Conservation (phyloP, 805 yeast species). For the Pichia insulana region DNA sequence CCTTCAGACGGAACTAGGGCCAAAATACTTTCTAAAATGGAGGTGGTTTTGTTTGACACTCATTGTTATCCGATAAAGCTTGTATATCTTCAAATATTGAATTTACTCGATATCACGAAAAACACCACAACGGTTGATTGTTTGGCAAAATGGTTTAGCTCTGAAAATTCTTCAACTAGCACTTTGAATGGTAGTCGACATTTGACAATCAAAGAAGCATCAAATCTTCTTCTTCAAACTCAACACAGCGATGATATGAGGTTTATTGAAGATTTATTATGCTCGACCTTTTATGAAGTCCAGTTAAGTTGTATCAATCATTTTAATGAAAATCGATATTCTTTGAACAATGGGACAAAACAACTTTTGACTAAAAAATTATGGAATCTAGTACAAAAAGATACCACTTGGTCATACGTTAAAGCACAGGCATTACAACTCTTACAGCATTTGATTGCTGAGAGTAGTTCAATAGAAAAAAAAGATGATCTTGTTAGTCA, state of each 20-base stretch:
- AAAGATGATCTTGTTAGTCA: slow-evolving; percentile 6
- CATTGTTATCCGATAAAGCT: slow-evolving; percentile 18
- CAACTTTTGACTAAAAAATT: slow-evolving; percentile 7
- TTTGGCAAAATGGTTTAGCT: slow-evolving; percentile 31
- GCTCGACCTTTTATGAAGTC: slow-evolving; percentile 36
- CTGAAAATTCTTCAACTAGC: slow-evolving; percentile 20
- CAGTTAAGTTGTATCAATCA: slow-evolving; percentile 34
- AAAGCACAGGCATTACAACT: slow-evolving; percentile 34
- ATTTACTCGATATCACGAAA: slow-evolving; percentile 1
- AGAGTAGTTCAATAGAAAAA: not conserved
- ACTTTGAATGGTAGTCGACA: slow-evolving; percentile 43
- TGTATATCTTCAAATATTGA: slow-evolving; percentile 16
- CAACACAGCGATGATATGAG: slow-evolving; percentile 9
- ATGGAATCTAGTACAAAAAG: slow-evolving; percentile 21
- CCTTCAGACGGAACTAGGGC: slow-evolving; percentile 2
- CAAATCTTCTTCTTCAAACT: slow-evolving; percentile 24
- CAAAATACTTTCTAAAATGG: slow-evolving; percentile 14
- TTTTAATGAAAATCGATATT: slow-evolving; percentile 12
- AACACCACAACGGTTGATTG: slow-evolving; percentile 10
- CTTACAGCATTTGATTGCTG: slow-evolving; percentile 21
- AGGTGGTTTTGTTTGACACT: slow-evolving; percentile 9
- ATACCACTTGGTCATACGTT: slow-evolving; percentile 34
- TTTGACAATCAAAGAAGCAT: slow-evolving; percentile 31
- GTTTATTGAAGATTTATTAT: slow-evolving; percentile 27
- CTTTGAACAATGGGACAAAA: slow-evolving; percentile 1